Conservation (phyloP, 2,329 filamentous ascomycete species). For the Colletotrichum sp. region DNA sequence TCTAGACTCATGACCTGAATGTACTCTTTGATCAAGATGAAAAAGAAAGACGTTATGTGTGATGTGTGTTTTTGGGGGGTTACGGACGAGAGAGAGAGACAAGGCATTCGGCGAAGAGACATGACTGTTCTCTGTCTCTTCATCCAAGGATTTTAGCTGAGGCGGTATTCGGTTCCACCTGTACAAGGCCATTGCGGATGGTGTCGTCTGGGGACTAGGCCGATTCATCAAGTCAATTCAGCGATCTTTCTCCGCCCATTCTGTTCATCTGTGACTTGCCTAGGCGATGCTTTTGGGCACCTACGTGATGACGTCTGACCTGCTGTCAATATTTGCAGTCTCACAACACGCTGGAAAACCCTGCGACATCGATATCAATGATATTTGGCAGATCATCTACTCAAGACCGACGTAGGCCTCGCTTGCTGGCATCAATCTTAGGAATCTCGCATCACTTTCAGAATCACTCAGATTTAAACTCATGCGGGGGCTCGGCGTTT, state of each 20-base stretch:
- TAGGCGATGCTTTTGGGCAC: not conserved
- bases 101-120: not conserved
- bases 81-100: not conserved
- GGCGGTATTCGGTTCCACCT: not conserved
- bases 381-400: not conserved
- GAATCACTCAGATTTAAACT: not conserved
- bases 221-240: not conserved
- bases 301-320: not conserved
- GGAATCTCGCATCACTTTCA: not conserved
- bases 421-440: not conserved
- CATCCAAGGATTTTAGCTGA: not conserved
- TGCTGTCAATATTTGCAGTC: not conserved
- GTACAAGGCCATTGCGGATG: not conserved
- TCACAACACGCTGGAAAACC: not conserved
- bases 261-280: not conserved
- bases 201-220: not conserved
- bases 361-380: not conserved
- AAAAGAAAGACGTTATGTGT: not conserved
- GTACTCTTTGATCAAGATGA: slow-evolving; percentile 16
- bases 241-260: not conserved
- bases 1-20: slow-evolving; percentile 22
- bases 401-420: not conserved
- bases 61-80: not conserved
- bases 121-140: not conserved
- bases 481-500: slow-evolving; percentile 13